Base-by-base conservation (phyloP, 179 eudicot genomes). In the Beta lomatogona region DNA sequence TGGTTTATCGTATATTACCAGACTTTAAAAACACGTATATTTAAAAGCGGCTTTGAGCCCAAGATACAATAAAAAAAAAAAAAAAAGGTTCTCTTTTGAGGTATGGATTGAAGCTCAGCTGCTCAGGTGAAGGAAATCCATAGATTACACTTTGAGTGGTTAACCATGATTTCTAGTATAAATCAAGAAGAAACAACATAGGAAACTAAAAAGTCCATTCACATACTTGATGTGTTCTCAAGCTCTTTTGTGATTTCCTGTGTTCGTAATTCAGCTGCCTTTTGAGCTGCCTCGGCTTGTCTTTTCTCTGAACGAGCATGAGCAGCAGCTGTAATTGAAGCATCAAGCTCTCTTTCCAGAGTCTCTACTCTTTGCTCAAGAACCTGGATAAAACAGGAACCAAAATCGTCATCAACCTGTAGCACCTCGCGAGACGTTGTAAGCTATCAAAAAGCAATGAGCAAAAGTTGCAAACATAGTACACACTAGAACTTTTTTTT, bases 271-370 rank as follows among this genome's bases (percentile, higher is more conserved):
- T 96, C 99, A 77, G 98, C 97, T 83, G 96, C 98, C 83, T 87
- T 92, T 80, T 96, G 97, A 63, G 91, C 89, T 77, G 93, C 93
- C 87, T 92, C 99, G 10, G 97, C 99, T 74, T 94, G 94, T 65
- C 98, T 88, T 87, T 91, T 96, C 79, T 96, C 98, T 9, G 92
- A 88, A n/a, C 98, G 98, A 66, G 97, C 98, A 86, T 84, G 98
- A 69, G 99, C 99, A 79, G 99, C 91, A 71, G 97, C 99, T 65
- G 99, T 90, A 8, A 96, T 96, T 55, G 98, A 89, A 82, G 97
- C 88, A 88, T 96, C 98, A 67, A 96, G 94, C 84, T 94, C 98
- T 63, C 97, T 83, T 82, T 96, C 97, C 82, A 94, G 87, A 28
- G 92, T 91, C 86, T 88, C 97, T 46, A 96, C 98, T 80, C 99